These are phyloP conservation scores for Coniochaeta hoffmannii DNA, from an alignment of 2,329 filamentous ascomycete genomes.

Conservation along the genomic window DNA sequence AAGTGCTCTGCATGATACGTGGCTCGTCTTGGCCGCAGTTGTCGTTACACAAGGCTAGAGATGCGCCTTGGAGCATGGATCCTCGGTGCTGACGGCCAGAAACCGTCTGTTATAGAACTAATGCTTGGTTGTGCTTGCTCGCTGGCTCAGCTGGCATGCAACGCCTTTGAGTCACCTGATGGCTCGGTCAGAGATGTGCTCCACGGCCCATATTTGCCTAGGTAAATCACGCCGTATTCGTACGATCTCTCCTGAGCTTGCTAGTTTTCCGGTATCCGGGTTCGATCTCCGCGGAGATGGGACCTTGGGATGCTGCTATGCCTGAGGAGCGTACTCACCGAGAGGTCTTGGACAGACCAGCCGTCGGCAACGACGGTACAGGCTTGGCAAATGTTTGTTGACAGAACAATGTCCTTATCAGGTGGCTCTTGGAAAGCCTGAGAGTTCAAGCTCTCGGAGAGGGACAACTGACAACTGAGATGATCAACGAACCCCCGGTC, in stretches of 20 bases:
- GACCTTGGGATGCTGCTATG: not conserved
- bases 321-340: not conserved
- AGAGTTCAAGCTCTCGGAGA: no score
- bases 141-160: not conserved
- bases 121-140: not conserved
- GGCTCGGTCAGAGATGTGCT: not conserved
- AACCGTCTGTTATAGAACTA: not conserved
- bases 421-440: no score
- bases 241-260: no score
- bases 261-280: no score
- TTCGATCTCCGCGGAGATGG: not conserved
- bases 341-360: not conserved
- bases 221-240: not conserved
- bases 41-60: not conserved
- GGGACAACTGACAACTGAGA: no score
- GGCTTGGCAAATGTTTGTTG: no score
- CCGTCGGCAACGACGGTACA: no score
- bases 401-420: no score
- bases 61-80: not conserved
- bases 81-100: not conserved
- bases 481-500: no score
- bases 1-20: not conserved
- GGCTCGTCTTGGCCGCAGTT: not conserved
- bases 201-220: not conserved
- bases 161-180: not conserved